phyloP scores from a whole-genome alignment of 2,329 filamentous ascomycete genomes.

The Coniochaeta sp. region DNA sequence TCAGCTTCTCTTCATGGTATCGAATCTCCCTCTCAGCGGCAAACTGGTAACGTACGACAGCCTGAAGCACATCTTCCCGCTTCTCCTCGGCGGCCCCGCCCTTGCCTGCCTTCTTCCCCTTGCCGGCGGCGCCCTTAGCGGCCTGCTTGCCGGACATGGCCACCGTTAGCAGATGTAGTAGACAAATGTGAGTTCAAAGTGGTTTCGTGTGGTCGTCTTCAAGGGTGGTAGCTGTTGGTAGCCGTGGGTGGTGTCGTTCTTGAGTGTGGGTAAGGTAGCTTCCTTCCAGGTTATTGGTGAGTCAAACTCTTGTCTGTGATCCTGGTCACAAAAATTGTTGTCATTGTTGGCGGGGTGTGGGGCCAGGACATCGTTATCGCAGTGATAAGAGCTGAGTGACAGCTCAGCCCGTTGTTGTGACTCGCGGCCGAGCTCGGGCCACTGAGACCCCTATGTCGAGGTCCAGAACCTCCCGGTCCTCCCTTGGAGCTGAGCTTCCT shows the following conservation, averaged over 20 bases:
- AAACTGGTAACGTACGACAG: conserved; percentile 37
- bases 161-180: not conserved
- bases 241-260: not conserved
- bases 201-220: not conserved
- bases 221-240: not conserved
- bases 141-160: conserved; percentile 38
- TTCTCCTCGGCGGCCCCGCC: conserved; percentile 46
- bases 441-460: too few relatives aligned
- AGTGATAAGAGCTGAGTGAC: not conserved
- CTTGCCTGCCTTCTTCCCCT: conserved; percentile 46
- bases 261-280: not conserved
- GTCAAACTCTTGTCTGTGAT: not conserved
- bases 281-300: not conserved
- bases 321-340: not conserved
- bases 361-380: not conserved
- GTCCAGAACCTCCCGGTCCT: too few relatives aligned
- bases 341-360: not conserved
- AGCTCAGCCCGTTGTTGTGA: too few relatives aligned
- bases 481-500: not conserved
- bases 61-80: conserved; percentile 51
- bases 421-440: too few relatives aligned
- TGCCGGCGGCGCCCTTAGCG: conserved; percentile 28
- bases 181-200: not conserved
- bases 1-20: not conserved
- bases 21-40: too few relatives aligned